Conservation (phyloP, 2,329 filamentous ascomycete genomes). For the Emmonsia crescens region DNA sequence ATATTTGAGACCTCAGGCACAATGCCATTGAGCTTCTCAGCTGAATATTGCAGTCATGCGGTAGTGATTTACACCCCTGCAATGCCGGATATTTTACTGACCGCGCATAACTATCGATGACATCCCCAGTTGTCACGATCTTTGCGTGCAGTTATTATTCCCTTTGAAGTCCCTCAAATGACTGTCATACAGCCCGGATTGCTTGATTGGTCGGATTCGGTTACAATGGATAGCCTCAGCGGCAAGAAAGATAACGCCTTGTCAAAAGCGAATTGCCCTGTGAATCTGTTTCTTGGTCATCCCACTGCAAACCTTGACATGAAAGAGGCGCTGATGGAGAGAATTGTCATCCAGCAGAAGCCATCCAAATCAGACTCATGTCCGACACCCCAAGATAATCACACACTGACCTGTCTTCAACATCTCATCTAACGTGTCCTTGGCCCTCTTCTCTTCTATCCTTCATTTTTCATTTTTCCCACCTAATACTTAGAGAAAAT, state of each 20-base stretch:
- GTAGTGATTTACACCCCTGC: neutral
- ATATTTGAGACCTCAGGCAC: neutral
- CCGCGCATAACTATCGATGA: neutral
- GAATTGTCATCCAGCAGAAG: neutral
- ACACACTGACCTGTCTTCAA: neutral
- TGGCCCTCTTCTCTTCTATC: neutral
- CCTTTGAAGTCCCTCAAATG: neutral
- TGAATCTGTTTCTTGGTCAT: neutral
- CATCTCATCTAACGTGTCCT: neutral
- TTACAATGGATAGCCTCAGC: neutral
- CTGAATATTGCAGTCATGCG: neutral
- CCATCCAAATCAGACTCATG: neutral
- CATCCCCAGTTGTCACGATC: neutral
- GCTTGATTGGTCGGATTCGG: neutral
- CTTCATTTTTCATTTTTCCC: neutral
- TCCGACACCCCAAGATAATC: neutral
- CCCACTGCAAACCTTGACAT: neutral
- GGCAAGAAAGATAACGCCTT: neutral
- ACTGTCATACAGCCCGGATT: neutral
- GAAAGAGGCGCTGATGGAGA: neutral
- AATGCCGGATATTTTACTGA: neutral
- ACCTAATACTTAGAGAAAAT: neutral
- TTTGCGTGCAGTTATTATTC: neutral
- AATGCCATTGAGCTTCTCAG: neutral
- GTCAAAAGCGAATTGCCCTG: neutral